Evolutionary conservation across 2,329 filamentous ascomycete species (phyloP), one percentile per base, ranked within the genome.

Genomic region (Aureobasidium sp.): DNA sequence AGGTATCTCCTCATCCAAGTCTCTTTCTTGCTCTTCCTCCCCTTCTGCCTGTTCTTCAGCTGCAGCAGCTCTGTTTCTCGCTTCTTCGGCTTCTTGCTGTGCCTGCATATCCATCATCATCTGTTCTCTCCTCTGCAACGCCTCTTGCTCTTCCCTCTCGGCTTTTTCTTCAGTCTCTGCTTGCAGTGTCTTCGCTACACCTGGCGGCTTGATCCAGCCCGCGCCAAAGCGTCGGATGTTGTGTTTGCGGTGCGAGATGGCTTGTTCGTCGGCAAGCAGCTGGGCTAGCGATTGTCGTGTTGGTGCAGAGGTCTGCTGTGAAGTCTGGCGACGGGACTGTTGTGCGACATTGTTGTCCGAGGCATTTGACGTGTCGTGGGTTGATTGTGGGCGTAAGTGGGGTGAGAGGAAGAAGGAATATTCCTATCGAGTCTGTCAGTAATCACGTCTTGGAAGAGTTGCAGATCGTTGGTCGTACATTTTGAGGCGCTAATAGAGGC

Each of bases 221-320:
- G 87, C 89, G 63, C 94, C 94, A 71, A 95, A 97, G 69, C 91
- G 89, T 51, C 88, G 84, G 34, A 97, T 88, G 66, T 93, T 91
- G 51, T 84, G 77, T 69, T 92, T 91, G 50, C 93, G 90, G 9
- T 87, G 82, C 60, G 87, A 83, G 66, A 95, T 82, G 62, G 85
- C 82, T 64, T 85, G 82, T 76, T 97, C 94, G 71, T 97, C 93
- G 45, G 84, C 77, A 30, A 83, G 80, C 11, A 96, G 83, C 2
- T 86, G 81, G 10, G 87, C 83, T 3, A 96, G 84, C 2, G 82
- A 80, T 30, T 86, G 81, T 64, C 83, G 74, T 61, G 81, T 67
- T 49, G 70, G 68, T 42, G 71, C 67, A 14, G 72, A 68, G 61
- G 70, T 67, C 63, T 73, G 67, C 65, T 57, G 67, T 62, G 59